Base-by-base conservation (phyloP, 1,139 yeast genomes). In the Pichia sp. region DNA sequence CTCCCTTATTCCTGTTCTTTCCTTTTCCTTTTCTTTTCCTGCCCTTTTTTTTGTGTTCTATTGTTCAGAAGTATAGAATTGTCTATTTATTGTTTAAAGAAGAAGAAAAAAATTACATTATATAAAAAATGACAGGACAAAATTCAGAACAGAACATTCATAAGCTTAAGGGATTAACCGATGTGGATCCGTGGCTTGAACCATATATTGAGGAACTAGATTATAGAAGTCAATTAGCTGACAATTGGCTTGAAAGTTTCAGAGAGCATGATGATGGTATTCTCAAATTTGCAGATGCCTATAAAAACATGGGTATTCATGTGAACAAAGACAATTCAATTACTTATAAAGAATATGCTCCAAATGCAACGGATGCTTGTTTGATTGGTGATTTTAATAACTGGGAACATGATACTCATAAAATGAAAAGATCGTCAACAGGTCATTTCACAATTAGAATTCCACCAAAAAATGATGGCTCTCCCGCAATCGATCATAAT, bases 381-480 rank as follows among this genome's bases (percentile, higher is more conserved):
- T 66, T 92, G 35, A 83, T 87, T 49, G 98, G 98, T 9, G 97
- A 90, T 49, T 92, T 92, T 73, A 92, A 90, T 66, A 62, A 73
- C 53, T 92, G 98, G 98, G 71, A 83, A 57, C 70, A 76, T 32
- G 68, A 68, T 6, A 58, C 76, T n/a, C 81, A 84, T 60, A 72
- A 72, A 46, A 72, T 90, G 76, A 56, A 52, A 7, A 73, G 70
- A 55, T 81, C 75, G 51, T 74, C 76, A 38, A 88, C 67, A 61
- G 96, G 96, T 1, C 76, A 79, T 47, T 92, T 95, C 79, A 61
- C 69, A 32, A 70, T 83, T 44, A 69, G 70, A 2, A 65, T 90
- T 29, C 78, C 79, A 1, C 74, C 86, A 3, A 52, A 49, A 3
- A 65, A 72, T 7, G 66, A 71, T 43, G 87, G 85, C 5, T 68